Base-by-base conservation (phyloP, 2,329 filamentous ascomycete genomes). In the Fusarium nanum region DNA sequence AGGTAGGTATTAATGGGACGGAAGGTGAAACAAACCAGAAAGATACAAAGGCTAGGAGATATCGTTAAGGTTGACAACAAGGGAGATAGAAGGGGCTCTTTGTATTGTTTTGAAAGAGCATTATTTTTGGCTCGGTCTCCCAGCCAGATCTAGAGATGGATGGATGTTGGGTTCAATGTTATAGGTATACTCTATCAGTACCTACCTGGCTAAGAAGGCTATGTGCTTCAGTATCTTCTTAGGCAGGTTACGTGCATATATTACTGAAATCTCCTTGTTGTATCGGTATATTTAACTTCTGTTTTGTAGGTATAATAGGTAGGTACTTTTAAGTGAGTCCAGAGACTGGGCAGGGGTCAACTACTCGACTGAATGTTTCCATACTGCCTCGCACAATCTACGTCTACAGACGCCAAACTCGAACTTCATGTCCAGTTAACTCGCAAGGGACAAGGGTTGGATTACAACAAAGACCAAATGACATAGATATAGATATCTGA, bases 1-100 rank as follows among this genome's bases (percentile, higher is more conserved):
- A 28, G 27, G 12, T 28, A 28, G 32, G 34, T 37, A 44, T 46
- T 32, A 49, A 49, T 37, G 30, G 23, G 30, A 25, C 22, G 20
- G 20, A 23, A 42, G 34, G 54, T 60, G 44, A 66, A 34, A 46
- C 42, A 55, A 56, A 67, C n/a, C 42, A 60, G 23, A 65, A 37
- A 60, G 42, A 44, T 30, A 41, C 23, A 41, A 52, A 41, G 32
- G 22, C 11, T 9, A 23, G 20, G 16, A 23, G 10, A 16, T 14
- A 23, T 37, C 42, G 34, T 28, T 28, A 11, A 37, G n/a, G 34
- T 18, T 23, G 30, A 30, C 30, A n/a, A 47, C 44, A 58, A 61
- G 30, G 41, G 34, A 22, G 30, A 18, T 44, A 23, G 37, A 27
- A n/a, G 30, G 30, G 23, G n/a, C 32, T 66, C 34, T 46, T 56